Evolutionary conservation across 768 basidiomycete species (phyloP).

Genomic region (Boletus patriciae): DNA sequence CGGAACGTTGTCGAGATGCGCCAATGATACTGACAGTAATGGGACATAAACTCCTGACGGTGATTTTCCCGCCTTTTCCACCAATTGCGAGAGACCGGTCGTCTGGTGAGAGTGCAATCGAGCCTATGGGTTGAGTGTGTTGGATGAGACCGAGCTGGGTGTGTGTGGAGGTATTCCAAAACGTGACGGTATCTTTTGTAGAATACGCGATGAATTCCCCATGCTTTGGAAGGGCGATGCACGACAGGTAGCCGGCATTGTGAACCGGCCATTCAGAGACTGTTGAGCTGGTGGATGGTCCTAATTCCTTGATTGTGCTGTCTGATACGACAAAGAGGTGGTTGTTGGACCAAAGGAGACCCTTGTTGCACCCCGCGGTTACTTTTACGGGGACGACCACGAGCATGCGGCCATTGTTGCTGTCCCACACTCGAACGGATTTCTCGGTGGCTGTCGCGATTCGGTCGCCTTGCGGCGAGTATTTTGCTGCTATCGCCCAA

Average conservation of each 20-base stretch:
- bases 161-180: slow-evolving; percentile 1
- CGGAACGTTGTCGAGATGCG: neutral
- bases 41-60: neutral
- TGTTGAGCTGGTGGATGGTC: neutral
- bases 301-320: neutral
- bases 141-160: neutral
- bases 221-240: neutral
- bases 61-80: neutral
- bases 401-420: neutral
- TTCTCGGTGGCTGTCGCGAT: too few relatives aligned
- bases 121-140: neutral
- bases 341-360: slow-evolving; percentile 6
- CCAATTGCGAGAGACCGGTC: neutral
- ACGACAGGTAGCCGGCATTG: neutral
- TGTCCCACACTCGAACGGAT: neutral
- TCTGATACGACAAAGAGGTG: neutral
- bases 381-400: neutral
- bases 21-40: neutral
- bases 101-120: neutral
- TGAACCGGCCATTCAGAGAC: neutral
- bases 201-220: neutral
- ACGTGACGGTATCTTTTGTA: neutral
- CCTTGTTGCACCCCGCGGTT: neutral
- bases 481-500: neutral
- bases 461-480: neutral